Evolutionary conservation across 139 green algal species (phyloP), one percentile per base, ranked within the genome.

Genomic region (Pleodorina starrii): DNA sequence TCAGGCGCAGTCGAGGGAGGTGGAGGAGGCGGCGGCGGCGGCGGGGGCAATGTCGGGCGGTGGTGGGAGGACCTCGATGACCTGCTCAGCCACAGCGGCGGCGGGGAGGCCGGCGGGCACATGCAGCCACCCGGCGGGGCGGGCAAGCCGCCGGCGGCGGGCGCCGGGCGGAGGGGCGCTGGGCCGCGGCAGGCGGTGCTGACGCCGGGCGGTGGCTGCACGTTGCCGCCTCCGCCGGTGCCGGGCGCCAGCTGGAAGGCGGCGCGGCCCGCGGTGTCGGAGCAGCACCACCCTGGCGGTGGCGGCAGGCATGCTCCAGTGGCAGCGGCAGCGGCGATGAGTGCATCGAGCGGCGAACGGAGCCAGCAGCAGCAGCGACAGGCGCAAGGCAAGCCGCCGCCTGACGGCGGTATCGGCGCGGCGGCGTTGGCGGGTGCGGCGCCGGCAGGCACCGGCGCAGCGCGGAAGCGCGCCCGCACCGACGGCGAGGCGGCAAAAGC

Each of bases 61-160:
- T 77, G 69, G 69, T 77, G 69, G 69, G 69, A 77, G 69, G 69
- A 77, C 36, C 36, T 77, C 36, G 69, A 77, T 35, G 69, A 77
- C 11, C 69, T 77, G 35, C 38, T 77, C 10, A 36, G 69, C 2
- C 36, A n/a, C n/a, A n/a, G n/a, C n/a, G n/a, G n/a, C n/a, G n/a
- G n/a, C n/a, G n/a, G n/a, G n/a, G n/a, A n/a, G n/a, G n/a, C n/a
- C n/a, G n/a, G n/a, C n/a, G n/a, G n/a, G n/a, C n/a, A n/a, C n/a
- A n/a, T n/a, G n/a, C n/a, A n/a, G n/a, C n/a, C n/a, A n/a, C n/a
- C n/a, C 40, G 72, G 12, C 9, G 72, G 72, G 69, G 4, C 32
- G 10, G 35, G 40, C 40, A 5, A 17, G 72, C 40, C 23, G 74
- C 12, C 25, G 29, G 42, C 74, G 11, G 25, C 29, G n/a, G 43